A percentile compares a stretch with the other conserved stretches of the same genome.
These are phyloP conservation scores for Leccinum boreale DNA, from an alignment of 768 basidiomycete species.

Conservation along the genomic window DNA sequence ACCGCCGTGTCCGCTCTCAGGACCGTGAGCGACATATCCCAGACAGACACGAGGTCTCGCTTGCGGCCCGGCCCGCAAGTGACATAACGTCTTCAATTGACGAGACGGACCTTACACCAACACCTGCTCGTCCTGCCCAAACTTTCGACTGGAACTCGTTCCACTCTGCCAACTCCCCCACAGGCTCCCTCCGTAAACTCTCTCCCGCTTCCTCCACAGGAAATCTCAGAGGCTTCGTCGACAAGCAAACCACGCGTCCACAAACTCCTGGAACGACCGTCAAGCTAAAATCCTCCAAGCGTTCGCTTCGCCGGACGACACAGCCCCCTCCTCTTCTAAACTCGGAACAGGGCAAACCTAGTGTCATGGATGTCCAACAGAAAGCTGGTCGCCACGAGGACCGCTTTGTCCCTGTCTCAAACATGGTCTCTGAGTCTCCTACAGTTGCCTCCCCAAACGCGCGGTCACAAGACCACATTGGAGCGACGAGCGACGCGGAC, in stretches of 20 bases:
- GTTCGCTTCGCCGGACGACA: constrained; percentile 22
- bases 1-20: constrained; percentile 30
- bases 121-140: constrained; percentile 12
- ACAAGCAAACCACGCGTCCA: constrained; percentile 14
- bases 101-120: constrained; percentile 29
- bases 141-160: constrained; percentile 17
- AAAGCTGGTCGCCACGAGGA: constrained; percentile 24
- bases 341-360: constrained; percentile 11
- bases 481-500: constrained; percentile 21
- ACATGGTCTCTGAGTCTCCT: constrained; percentile 23
- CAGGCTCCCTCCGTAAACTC: constrained; percentile 18
- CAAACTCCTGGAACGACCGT: background rate
- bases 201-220: constrained; percentile 32
- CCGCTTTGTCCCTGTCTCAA: background rate
- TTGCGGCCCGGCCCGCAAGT: constrained; percentile 29
- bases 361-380: constrained; percentile 9
- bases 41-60: constrained; percentile 32
- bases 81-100: constrained; percentile 19
- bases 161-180: constrained; percentile 8
- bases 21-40: constrained; percentile 27
- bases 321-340: constrained; percentile 32
- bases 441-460: constrained; percentile 5
- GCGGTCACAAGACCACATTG: constrained; percentile 19
- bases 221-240: constrained; percentile 28
- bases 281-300: constrained; percentile 23